phyloP scores from a whole-genome alignment of 306 rosid genomes.

The Lablab purpureus region DNA sequence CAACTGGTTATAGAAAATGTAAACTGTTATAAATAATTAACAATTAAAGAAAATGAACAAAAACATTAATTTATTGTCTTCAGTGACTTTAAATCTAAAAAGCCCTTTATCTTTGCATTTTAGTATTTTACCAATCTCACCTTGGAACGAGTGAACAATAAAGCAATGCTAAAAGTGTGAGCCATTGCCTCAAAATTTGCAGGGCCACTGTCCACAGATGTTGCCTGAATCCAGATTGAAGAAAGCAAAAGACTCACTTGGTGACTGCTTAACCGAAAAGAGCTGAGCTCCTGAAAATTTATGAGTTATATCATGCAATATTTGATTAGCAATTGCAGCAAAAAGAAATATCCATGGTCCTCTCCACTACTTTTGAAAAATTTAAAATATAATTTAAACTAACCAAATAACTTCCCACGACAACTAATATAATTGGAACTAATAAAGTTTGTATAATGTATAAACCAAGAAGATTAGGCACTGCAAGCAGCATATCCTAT shows the following conservation, averaged over 20 bases:
- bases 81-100: conserved; percentile 12
- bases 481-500: background rate
- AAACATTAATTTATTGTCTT: conserved; percentile 19
- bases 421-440: conserved; percentile 22
- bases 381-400: conserved; percentile 14
- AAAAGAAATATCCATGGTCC: conserved; percentile 5
- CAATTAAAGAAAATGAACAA: conserved; percentile 12
- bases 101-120: conserved; percentile 36
- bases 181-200: conserved; percentile 95
- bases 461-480: conserved; percentile 13
- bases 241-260: conserved; percentile 96
- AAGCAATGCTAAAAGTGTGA: conserved; percentile 74
- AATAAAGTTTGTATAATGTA: conserved; percentile 12
- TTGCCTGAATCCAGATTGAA: conserved; percentile 97
- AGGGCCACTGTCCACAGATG: conserved; percentile 71
- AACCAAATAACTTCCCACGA: conserved; percentile 8
- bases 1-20: conserved; percentile 8
- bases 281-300: conserved; percentile 70
- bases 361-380: background rate
- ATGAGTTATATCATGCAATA: conserved; percentile 13
- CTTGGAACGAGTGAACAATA: conserved; percentile 84
- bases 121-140: conserved; percentile 53
- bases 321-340: conserved; percentile 40
- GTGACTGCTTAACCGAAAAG: conserved; percentile 89
- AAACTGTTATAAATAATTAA: background rate